Percentiles rank a stretch among this genome's conserved stretches.
These are phyloP conservation scores for Herpetomonas samuelpessoai DNA, from an alignment of 208 protist genomes.

Conservation along the genomic window DNA sequence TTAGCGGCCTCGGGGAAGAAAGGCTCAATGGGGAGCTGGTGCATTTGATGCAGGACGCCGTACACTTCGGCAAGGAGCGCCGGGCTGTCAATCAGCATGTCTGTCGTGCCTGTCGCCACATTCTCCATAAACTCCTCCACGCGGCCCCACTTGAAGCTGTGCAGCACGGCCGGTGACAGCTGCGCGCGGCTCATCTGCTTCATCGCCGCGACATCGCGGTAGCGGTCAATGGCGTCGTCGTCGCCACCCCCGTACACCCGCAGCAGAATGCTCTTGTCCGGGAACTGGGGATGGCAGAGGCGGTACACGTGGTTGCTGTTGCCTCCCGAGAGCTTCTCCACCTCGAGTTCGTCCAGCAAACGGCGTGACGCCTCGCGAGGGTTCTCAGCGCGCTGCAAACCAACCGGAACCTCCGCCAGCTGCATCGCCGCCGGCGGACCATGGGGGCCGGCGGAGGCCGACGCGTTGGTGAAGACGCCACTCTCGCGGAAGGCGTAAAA, in stretches of 20 bases:
- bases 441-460: constrained; percentile 21
- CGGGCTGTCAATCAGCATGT: constrained; percentile 62
- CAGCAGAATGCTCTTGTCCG: constrained; percentile 54
- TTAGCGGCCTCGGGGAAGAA: constrained; percentile 71
- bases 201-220: constrained; percentile 69
- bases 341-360: constrained; percentile 58
- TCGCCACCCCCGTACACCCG: constrained; percentile 73
- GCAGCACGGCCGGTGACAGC: constrained; percentile 69
- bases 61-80: constrained; percentile 63
- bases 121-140: constrained; percentile 85
- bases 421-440: neutral
- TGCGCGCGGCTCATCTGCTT: constrained; percentile 66
- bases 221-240: constrained; percentile 77
- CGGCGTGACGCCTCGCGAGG: constrained; percentile 49
- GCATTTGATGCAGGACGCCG: constrained; percentile 46
- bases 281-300: constrained; percentile 56
- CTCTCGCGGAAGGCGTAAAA: constrained; percentile 47
- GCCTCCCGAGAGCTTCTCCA: constrained; percentile 73
- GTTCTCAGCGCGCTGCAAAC: constrained; percentile 14
- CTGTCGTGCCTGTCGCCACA: constrained; percentile 68
- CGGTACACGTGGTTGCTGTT: constrained; percentile 89
- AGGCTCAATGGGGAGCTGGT: constrained; percentile 37
- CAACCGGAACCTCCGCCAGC: neutral
- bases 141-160: constrained; percentile 80
- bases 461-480: constrained; percentile 14